phyloP scores from a whole-genome alignment of 106 monocot species.

The Acorus gramineus region DNA sequence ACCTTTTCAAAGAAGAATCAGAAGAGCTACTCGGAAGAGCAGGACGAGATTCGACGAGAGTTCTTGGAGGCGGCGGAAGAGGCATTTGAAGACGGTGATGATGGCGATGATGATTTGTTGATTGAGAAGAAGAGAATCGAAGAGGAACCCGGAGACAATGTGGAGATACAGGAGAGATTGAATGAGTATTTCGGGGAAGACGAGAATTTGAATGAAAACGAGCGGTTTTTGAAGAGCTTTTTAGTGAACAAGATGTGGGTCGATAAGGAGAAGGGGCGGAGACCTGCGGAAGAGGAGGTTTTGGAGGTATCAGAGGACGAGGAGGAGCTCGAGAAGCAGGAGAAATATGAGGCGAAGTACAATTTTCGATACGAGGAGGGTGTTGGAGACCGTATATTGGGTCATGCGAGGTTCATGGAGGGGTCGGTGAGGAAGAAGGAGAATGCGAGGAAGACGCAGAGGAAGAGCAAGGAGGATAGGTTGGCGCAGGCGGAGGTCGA shows the following conservation, averaged over 20 bases:
- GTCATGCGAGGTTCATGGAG: constrained; percentile 58
- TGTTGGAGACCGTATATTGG: constrained; percentile 55
- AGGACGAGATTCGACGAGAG: constrained; percentile 42
- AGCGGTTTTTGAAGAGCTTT: constrained; percentile 72
- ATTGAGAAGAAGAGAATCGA: constrained; percentile 31
- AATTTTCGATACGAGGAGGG: constrained; percentile 89
- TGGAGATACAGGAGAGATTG: constrained; percentile 33
- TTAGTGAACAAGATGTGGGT: constrained; percentile 54
- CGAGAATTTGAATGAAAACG: constrained; percentile 40
- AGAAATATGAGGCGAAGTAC: constrained; percentile 64
- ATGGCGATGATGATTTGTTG: constrained; percentile 32
- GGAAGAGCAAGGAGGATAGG: constrained; percentile 92
- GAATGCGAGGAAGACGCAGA: constrained; percentile 64
- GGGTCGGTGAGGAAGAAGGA: constrained; percentile 91
- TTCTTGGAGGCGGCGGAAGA: constrained; percentile 69
- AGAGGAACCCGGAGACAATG: constrained; percentile 11
- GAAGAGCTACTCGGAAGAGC: constrained; percentile 60
- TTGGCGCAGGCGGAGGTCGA: constrained; percentile 69
- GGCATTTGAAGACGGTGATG: constrained; percentile 16
- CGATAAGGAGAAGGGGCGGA: constrained; percentile 26
- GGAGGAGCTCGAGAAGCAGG: constrained; percentile 78
- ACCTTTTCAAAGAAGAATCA: constrained; percentile 10
- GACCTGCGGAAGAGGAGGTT: constrained; percentile 12
- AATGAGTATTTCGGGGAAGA: constrained; percentile 66
- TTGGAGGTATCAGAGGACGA: constrained; percentile 66